Evolutionary conservation across 495 filamentous ascomycete species (phyloP).

Genomic region (Aspergillus saccharolyticus): DNA sequence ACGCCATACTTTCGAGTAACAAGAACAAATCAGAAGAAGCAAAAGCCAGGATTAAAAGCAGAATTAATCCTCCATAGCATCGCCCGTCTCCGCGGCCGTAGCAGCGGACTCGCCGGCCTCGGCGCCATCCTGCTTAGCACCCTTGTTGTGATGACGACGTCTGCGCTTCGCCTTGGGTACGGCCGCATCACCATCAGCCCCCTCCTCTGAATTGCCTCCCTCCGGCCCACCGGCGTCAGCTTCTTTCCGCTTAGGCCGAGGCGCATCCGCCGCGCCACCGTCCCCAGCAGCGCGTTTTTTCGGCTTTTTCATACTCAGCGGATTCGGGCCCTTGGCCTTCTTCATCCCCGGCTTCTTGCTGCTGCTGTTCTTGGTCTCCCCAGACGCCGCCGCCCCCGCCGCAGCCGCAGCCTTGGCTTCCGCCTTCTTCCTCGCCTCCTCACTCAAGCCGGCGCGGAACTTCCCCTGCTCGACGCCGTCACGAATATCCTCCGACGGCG

Average conservation of each 20-base stretch:
- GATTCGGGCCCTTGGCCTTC: slow-evolving; percentile 82
- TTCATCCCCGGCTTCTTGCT: slow-evolving; percentile 50
- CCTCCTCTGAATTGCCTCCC: slow-evolving; percentile 19
- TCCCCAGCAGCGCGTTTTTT: slow-evolving; percentile 44
- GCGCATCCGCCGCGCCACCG: background rate
- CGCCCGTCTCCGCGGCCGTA: slow-evolving; percentile 9
- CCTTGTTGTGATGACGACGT: slow-evolving; percentile 43
- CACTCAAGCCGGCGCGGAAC: slow-evolving; percentile 66
- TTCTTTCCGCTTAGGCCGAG: slow-evolving; percentile 19
- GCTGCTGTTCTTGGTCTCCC: slow-evolving; percentile 37
- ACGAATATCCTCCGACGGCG: slow-evolving; percentile 52
- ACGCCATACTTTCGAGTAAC: slow-evolving; percentile 31
- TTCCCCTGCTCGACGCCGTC: slow-evolving; percentile 69
- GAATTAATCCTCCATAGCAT: slow-evolving; percentile 23
- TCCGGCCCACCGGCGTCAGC: background rate
- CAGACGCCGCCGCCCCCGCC: slow-evolving; percentile 20
- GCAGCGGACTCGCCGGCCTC: slow-evolving; percentile 17
- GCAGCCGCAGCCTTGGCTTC: slow-evolving; percentile 36
- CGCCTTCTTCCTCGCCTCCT: slow-evolving; percentile 33
- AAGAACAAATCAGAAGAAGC: too few species aligned
- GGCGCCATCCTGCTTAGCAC: slow-evolving; percentile 19
- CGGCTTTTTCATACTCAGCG: slow-evolving; percentile 80
- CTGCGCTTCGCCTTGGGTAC: slow-evolving; percentile 40
- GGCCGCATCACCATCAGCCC: slow-evolving; percentile 20
- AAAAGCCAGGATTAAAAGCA: slow-evolving; percentile 2